Base-by-base conservation (phyloP, 495 filamentous ascomycete genomes). In the Xylaria bambusicola region DNA sequence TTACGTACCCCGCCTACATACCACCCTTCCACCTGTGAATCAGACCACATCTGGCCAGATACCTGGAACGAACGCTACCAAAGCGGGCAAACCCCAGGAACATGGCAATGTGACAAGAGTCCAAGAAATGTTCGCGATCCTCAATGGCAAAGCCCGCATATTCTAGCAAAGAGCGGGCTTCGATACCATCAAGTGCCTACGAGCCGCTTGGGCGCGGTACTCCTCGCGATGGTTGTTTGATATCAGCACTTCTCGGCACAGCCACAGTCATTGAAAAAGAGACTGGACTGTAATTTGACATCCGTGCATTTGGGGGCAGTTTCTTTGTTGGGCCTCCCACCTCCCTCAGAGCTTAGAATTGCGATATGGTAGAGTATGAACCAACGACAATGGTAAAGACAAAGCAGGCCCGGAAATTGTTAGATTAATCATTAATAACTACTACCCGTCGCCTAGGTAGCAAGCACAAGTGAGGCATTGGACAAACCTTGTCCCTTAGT, bases 241-340 rank as follows among this genome's bases (percentile, higher is more conserved):
- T 84, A 73, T 84, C 76, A 85, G 80, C 82, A 85, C 82, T 83
- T 82, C 79, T 93, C 89, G 92, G 92, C 92, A 91, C 92, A 93
- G 91, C 86, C 79, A 76, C 85, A 91, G 89, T 84, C 89, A 97
- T 89, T 73, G 78, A 68, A 81, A n/a, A n/a, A 52, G 66, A 80
- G 80, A 87, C 76, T 81, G 84, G 80, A 88, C 90, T 91, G 92
- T 85, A 97, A 96, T 95, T 96, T 97, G 92, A 96, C 92, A 97
- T 95, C 90, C 87, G 90, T 96, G 92, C 92, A 93, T 74, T 33
- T 48, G 62, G 60, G 3, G 60, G 38, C 44, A 36, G 33, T 52
- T 38, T 15, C 36, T 15, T 6, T 15, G 10, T 46, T 12, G 23
- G 17, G 5, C 42, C 40, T 40, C 31, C 31, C 23, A 38, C 31